Conservation (phyloP, 495 filamentous ascomycete genomes). For the Talaromyces proteolyticus region DNA sequence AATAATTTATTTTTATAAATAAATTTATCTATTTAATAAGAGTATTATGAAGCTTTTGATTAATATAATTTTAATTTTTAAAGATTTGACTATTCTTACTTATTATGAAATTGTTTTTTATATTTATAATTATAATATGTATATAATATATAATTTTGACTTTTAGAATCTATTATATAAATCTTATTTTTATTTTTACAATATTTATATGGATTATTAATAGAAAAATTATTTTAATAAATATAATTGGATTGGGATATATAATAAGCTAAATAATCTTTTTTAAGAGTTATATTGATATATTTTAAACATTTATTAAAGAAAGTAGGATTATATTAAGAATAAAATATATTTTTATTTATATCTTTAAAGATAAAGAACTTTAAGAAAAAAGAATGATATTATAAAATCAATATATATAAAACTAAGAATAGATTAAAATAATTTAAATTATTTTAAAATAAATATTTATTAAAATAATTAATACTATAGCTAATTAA, state of each 20-base stretch:
- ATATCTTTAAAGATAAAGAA: not conserved
- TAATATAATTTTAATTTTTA: not conserved
- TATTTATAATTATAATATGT: not conserved
- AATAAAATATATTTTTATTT: not conserved
- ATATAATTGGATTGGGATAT: not conserved
- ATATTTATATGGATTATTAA: not conserved
- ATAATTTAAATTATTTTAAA: not conserved
- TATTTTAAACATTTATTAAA: not conserved
- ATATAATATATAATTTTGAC: not conserved
- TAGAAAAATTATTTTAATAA: not conserved
- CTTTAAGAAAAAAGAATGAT: not conserved
- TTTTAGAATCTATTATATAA: not conserved
- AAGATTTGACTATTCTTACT: not conserved
- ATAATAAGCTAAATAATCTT: not conserved
- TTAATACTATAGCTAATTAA: not conserved
- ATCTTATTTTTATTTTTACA: not conserved
- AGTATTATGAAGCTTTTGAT: not conserved
- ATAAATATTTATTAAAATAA: not conserved
- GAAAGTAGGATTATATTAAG: not conserved
- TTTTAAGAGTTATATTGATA: not conserved
- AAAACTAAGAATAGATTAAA: too few relatives aligned
- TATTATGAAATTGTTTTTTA: not conserved
- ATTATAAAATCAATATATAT: not conserved
- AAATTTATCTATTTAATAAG: not conserved
- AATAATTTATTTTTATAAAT: not conserved